Evolutionary conservation across 805 yeast genomes (phyloP).

Genomic region (Wilhelminamyces savonicus): DNA sequence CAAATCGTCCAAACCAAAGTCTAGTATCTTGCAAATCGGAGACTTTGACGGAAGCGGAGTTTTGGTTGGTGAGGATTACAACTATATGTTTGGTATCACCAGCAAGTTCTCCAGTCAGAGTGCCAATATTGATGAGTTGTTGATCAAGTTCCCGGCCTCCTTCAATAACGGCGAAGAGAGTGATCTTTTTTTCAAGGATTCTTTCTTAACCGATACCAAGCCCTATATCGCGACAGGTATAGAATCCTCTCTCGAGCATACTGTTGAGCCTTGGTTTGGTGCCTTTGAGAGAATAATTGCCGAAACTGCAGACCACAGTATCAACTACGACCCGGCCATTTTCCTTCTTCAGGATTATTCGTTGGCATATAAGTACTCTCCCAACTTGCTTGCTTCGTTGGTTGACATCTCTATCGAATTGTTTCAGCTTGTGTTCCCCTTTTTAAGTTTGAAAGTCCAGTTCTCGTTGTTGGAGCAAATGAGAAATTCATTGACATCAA

Average conservation of each 20-base stretch:
- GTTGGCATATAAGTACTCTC: slow-evolving; percentile 13
- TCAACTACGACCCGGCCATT: slow-evolving; percentile 27
- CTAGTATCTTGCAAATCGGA: neutral
- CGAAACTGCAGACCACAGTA: slow-evolving; percentile 17
- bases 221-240: slow-evolving; percentile 11
- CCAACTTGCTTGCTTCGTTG: slow-evolving; percentile 31
- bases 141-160: slow-evolving; percentile 14
- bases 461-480: slow-evolving; percentile 81
- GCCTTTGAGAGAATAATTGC: slow-evolving; percentile 18
- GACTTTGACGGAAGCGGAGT: neutral
- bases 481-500: slow-evolving; percentile 43
- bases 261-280: slow-evolving; percentile 33
- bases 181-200: slow-evolving; percentile 1
- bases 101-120: slow-evolving; percentile 34
- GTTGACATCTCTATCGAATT: slow-evolving; percentile 78
- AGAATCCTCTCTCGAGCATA: too few relatives aligned
- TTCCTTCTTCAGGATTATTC: slow-evolving; percentile 22
- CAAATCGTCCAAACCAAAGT: slow-evolving; percentile 14
- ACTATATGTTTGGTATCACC: slow-evolving; percentile 47
- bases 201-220: slow-evolving; percentile 18
- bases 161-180: neutral
- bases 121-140: slow-evolving; percentile 28
- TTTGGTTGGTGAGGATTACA: slow-evolving; percentile 34
- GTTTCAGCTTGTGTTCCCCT: slow-evolving; percentile 64
- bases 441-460: slow-evolving; percentile 71